Evolutionary conservation across 225 moss, liverwort and hornwort species (phyloP).

Genomic region (Straminergon stramineum): DNA sequence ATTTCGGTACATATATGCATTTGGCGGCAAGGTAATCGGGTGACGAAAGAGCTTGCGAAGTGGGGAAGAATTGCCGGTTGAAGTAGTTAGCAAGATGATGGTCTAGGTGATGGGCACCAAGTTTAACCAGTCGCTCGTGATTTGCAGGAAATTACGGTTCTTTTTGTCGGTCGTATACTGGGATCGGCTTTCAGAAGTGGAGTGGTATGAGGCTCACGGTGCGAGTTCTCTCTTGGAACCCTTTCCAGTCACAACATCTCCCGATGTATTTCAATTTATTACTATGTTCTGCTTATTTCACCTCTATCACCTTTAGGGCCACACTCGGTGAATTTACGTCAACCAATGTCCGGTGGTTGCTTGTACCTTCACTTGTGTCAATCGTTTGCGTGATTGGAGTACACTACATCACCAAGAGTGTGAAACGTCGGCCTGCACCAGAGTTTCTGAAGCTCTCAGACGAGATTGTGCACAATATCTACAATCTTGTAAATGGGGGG

Average conservation of each 20-base stretch:
- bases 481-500: background rate
- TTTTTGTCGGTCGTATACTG: too few relatives aligned
- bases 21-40: background rate
- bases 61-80: background rate
- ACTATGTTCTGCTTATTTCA: accelerated
- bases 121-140: background rate
- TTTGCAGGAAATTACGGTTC: too few relatives aligned
- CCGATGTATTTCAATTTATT: accelerated
- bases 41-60: background rate
- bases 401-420: background rate
- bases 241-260: accelerated
- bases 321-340: background rate
- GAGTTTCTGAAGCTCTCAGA: background rate
- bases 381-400: background rate
- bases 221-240: background rate
- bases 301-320: accelerated
- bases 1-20: background rate
- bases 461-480: background rate
- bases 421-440: too few relatives aligned
- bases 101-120: background rate
- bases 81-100: background rate
- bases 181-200: background rate
- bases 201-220: background rate
- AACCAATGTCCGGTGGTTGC: too few relatives aligned
- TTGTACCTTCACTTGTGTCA: background rate